Base-by-base conservation (phyloP, 352 stramenopile genomes). In the Globisporangium splendens region DNA sequence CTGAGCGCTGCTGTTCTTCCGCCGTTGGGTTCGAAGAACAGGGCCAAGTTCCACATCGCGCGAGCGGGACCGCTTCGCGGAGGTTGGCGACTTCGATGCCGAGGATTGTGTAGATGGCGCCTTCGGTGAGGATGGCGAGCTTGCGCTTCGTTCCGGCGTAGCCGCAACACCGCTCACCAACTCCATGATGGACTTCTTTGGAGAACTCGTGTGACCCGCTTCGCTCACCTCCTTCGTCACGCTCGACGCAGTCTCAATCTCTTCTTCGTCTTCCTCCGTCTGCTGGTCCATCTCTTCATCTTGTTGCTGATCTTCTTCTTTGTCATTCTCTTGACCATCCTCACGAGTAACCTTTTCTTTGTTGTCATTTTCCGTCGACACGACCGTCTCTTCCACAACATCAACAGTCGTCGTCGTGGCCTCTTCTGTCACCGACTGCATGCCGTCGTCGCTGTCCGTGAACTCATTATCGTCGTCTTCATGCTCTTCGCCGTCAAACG, bases 1-100 rank as follows among this genome's bases (percentile, higher is more conserved):
- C 51, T 84, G 73, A 38, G 77, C 63, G 18, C 68, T 75, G 35
- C 56, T 68, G 61, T 72, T 72, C 50, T 81, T 79, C 3, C 72
- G 61, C 33, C 66, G 60, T n/a, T 61, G 56, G 3, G 68, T 68
- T 50, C 65, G 56, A 38, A 74, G 50, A 8, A 61, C 59, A 15
- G 72, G 72, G 12, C 63, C 74, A 44, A 62, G 56, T 33, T 80
- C 74, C 6, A 49, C 33, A 18, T 59, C 72, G 8, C 69, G 53
- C 10, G 69, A 75, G 51, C 68, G 62, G 8, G 6, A 67, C n/a
- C 53, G 39, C 63, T 53, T 57, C 4, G 31, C 47, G 33, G 41
- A 56, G 22, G 31, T 47, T 14, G 60, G 31, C n/a, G 60, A 48
- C 42, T 49, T 52, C 8, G 43, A 38, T 4, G 46, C 22, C 6